These are phyloP conservation scores for Zygotorulaspora danielsina DNA, from an alignment of 805 yeast species.

Conservation along the genomic window DNA sequence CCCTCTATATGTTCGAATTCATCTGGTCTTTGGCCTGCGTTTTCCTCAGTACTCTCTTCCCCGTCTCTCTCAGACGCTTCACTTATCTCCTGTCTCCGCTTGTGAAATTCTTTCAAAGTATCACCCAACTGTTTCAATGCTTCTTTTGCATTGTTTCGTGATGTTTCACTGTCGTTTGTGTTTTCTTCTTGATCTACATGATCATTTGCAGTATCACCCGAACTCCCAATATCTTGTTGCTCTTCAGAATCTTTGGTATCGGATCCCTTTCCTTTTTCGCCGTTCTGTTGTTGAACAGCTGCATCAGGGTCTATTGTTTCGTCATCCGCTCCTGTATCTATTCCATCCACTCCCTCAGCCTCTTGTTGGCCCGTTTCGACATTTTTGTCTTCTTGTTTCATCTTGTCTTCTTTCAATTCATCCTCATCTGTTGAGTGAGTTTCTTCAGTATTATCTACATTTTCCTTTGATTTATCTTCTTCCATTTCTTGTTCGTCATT, in stretches of 20 bases:
- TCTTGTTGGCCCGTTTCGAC: constrained; percentile 42
- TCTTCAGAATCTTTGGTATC: constrained; percentile 51
- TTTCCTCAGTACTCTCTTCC: constrained; percentile 40
- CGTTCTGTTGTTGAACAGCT: constrained; percentile 55
- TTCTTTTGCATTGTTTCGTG: constrained; percentile 66
- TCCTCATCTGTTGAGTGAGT: constrained; percentile 32
- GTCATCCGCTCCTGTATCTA: constrained; percentile 40
- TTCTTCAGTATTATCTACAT: constrained; percentile 35
- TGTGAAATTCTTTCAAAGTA: constrained; percentile 84
- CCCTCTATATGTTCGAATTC: constrained; percentile 83
- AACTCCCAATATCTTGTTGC: constrained; percentile 63
- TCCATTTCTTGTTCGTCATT: constrained; percentile 31
- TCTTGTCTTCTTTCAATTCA: constrained; percentile 33
- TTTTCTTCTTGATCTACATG: constrained; percentile 41
- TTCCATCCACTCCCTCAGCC: constrained; percentile 55
- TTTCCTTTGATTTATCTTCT: constrained; percentile 31
- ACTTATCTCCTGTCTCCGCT: constrained; percentile 81
- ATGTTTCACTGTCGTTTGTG: constrained; percentile 44
- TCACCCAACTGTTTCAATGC: constrained; percentile 88
- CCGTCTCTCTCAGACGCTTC: constrained; percentile 56
- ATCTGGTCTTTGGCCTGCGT: constrained; percentile 68
- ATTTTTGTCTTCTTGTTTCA: constrained; percentile 31
- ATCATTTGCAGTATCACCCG: constrained; percentile 50
- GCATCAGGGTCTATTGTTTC: constrained; percentile 53
- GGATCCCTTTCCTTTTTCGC: constrained; percentile 60